A percentile compares a stretch with the other conserved stretches of the same genome.
Evolutionary conservation across 768 basidiomycete genomes (phyloP).

Genomic region (Termitomyces sp.): DNA sequence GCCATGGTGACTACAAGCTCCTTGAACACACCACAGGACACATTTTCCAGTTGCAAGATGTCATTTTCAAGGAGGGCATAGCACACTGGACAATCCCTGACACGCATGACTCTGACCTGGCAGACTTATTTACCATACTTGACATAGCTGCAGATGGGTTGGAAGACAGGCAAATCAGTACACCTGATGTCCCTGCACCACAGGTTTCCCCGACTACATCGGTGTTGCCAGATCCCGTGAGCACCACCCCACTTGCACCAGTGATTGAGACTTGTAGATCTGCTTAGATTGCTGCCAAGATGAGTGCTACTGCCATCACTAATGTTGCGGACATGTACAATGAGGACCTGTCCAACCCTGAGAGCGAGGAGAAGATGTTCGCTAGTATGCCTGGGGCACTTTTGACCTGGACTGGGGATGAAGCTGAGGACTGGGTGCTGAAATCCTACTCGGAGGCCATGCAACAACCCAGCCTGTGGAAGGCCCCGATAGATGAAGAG

Average conservation of each 20-base stretch:
- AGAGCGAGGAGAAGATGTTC: background rate
- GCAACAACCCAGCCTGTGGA: background rate
- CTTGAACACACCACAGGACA: background rate
- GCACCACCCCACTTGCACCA: too few relatives aligned
- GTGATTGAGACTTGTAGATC: too few relatives aligned
- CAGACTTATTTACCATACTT: background rate
- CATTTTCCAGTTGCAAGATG: background rate
- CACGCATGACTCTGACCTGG: fast-evolving
- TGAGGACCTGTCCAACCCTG: background rate
- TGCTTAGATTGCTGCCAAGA: too few relatives aligned
- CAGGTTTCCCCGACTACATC: too few relatives aligned
- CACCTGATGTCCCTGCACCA: too few relatives aligned
- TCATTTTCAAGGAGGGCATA: background rate
- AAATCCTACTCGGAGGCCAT: background rate
- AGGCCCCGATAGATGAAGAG: background rate
- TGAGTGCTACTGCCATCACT: too few relatives aligned
- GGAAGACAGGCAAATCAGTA: too few relatives aligned
- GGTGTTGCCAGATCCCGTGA: too few relatives aligned
- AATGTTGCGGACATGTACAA: too few relatives aligned
- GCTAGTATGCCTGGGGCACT: background rate
- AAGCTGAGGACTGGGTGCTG: background rate
- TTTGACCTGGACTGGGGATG: background rate
- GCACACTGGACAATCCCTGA: background rate
- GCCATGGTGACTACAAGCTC: background rate
- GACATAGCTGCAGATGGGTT: too few relatives aligned